Evolutionary conservation across 371 early-diverging fungal genomes (phyloP).

Genomic region (Syncephalastrum monosporum): DNA sequence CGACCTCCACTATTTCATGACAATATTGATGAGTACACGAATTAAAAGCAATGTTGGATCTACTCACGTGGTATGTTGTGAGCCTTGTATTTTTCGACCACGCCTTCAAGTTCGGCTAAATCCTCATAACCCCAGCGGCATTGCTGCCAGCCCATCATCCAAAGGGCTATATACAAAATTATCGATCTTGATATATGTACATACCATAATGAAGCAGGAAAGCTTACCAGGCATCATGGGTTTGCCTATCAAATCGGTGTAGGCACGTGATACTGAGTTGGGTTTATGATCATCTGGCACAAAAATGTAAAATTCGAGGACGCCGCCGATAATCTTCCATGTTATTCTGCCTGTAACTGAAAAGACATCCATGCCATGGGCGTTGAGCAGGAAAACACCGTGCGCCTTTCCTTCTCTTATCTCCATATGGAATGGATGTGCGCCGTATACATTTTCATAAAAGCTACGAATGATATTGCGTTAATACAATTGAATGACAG

Average conservation of each 20-base stretch:
- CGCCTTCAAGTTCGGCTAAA: constrained; percentile 53
- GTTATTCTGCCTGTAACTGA: constrained; percentile 51
- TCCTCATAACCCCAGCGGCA: constrained; percentile 69
- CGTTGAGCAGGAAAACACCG: constrained; percentile 55
- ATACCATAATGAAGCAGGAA: too few species aligned
- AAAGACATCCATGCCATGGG: constrained; percentile 79
- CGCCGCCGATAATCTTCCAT: constrained; percentile 69
- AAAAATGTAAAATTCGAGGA: constrained; percentile 65
- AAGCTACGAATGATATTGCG: constrained; percentile 12
- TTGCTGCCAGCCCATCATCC: constrained; percentile 68
- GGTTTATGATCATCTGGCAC: constrained; percentile 49
- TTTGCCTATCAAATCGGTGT: constrained; percentile 68
- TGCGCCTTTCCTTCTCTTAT: constrained; percentile 62
- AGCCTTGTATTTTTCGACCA: constrained; percentile 49
- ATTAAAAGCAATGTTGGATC: not conserved
- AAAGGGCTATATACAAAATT: constrained; percentile 4
- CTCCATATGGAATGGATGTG: constrained; percentile 74
- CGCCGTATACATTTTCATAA: constrained; percentile 66
- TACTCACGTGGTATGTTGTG: constrained; percentile 57
- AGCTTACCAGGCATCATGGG: constrained; percentile 51
- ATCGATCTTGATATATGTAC: too few species aligned
- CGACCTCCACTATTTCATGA: constrained; percentile 28
- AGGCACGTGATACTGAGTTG: constrained; percentile 59
- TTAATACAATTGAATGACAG: not conserved
- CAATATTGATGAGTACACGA: not conserved